These are phyloP conservation scores for Boeremia exigua DNA, from an alignment of 2,329 filamentous ascomycete genomes.

Conservation along the genomic window DNA sequence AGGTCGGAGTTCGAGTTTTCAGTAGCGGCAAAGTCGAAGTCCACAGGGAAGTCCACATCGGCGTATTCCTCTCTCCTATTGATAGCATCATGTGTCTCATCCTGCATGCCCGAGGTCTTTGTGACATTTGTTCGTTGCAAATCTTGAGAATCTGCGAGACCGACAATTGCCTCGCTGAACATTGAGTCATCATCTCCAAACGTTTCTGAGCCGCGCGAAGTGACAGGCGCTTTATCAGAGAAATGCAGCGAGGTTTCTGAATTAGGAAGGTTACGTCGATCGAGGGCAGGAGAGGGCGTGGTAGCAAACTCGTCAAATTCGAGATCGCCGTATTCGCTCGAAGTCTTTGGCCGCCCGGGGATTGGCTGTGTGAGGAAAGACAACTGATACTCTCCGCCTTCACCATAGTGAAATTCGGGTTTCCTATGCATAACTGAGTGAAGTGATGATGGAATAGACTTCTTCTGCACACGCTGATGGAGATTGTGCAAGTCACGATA, in stretches of 20 bases:
- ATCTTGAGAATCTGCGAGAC: conserved; percentile 39
- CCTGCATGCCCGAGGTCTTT: background rate
- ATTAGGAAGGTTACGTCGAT: background rate
- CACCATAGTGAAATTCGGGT: conserved; percentile 34
- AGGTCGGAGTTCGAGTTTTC: background rate
- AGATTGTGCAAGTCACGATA: conserved; percentile 33
- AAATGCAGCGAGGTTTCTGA: background rate
- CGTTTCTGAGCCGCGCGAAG: conserved; percentile 23
- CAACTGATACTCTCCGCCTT: conserved; percentile 28
- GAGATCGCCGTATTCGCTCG: conserved; percentile 42
- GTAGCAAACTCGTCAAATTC: conserved; percentile 20
- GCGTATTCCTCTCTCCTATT: conserved; percentile 10
- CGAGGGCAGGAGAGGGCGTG: background rate
- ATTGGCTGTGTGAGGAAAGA: conserved; percentile 26
- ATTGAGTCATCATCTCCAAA: conserved; percentile 42
- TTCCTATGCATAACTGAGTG: conserved; percentile 36
- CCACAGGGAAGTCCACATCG: conserved; percentile 13
- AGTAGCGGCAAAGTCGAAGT: background rate
- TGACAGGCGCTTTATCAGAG: background rate
- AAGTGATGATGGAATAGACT: conserved; percentile 26
- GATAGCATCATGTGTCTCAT: background rate
- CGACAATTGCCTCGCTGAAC: conserved; percentile 41
- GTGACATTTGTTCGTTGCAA: background rate
- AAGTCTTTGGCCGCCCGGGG: background rate
- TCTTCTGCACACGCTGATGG: conserved; percentile 33